These are phyloP conservation scores for Rhodotorula paludigena DNA, from an alignment of 768 basidiomycete genomes.

Conservation along the genomic window DNA sequence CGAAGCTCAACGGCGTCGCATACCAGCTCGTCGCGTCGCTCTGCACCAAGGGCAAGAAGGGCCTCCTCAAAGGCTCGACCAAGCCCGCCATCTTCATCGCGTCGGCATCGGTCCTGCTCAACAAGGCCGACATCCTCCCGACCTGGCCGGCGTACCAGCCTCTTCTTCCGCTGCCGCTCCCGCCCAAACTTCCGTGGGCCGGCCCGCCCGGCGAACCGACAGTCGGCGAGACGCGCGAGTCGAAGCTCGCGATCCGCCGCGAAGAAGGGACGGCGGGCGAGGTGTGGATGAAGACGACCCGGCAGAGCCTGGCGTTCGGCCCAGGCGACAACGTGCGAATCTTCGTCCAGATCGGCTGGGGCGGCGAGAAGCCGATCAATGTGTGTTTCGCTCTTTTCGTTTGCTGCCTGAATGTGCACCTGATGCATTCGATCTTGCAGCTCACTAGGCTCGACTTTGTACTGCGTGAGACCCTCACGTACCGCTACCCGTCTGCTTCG, in stretches of 20 bases:
- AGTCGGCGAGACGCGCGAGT: slow-evolving; percentile 20
- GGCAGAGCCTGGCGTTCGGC: slow-evolving; percentile 18
- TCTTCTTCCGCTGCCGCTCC: slow-evolving; percentile 14
- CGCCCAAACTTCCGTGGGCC: slow-evolving; percentile 22
- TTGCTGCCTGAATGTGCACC: not conserved
- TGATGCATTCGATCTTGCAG: not conserved
- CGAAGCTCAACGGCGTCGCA: slow-evolving; percentile 69
- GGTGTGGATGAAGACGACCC: slow-evolving; percentile 12
- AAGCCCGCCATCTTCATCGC: slow-evolving; percentile 16
- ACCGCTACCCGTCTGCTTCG: slow-evolving; percentile 19
- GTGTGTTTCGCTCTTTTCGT: not conserved
- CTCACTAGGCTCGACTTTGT: slow-evolving; percentile 27
- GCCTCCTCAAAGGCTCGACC: slow-evolving; percentile 10
- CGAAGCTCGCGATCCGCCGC: not conserved
- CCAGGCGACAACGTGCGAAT: slow-evolving; percentile 24
- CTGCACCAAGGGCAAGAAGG: slow-evolving; percentile 78
- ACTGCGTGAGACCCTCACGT: slow-evolving; percentile 28
- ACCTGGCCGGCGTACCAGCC: slow-evolving; percentile 26
- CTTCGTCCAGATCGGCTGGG: slow-evolving; percentile 23
- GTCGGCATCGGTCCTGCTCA: slow-evolving; percentile 18
- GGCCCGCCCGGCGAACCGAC: not conserved
- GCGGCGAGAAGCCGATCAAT: slow-evolving; percentile 2
- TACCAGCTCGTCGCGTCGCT: slow-evolving; percentile 87
- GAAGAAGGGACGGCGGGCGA: slow-evolving; percentile 4
- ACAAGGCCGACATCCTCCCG: slow-evolving; percentile 30